These are phyloP conservation scores for Dendrobium catenatum DNA, from an alignment of 106 monocot genomes.

Conservation along the genomic window DNA sequence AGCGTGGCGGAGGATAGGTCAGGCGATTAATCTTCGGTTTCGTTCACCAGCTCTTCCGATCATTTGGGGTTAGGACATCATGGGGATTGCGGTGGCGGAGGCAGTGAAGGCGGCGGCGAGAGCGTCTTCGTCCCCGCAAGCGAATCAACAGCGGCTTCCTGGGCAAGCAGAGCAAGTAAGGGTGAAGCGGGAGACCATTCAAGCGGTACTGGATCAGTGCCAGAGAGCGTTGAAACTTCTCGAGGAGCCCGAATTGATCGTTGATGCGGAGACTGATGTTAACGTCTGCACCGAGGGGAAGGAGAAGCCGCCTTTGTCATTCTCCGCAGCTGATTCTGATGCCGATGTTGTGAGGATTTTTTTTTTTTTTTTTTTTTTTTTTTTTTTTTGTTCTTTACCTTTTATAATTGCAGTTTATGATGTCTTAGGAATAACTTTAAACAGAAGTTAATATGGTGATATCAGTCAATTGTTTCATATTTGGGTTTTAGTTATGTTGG, in stretches of 20 bases:
- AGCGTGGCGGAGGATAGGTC: background rate
- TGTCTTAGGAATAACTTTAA: background rate
- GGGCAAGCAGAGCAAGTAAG: background rate
- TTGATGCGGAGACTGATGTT: background rate
- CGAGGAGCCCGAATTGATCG: slow-evolving; percentile 7
- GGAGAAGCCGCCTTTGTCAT: background rate
- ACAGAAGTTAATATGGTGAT: background rate
- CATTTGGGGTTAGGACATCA: background rate
- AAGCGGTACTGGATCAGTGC: slow-evolving; percentile 63
- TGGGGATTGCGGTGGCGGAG: background rate
- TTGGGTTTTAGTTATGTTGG: too few relatives aligned
- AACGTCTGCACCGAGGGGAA: background rate
- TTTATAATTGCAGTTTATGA: background rate
- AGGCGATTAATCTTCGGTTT: background rate
- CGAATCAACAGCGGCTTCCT: background rate
- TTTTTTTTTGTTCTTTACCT: background rate
- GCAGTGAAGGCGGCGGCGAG: background rate
- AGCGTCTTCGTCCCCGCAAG: background rate
- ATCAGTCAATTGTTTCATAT: too few relatives aligned
- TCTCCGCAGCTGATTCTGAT: background rate
- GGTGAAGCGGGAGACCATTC: slow-evolving; percentile 34
- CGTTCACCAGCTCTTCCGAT: background rate
- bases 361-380: background rate
- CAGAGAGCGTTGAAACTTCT: slow-evolving; percentile 45
- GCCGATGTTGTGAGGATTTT: background rate